phyloP scores from a whole-genome alignment of 2,329 filamentous ascomycete species.

The Sclerotinia borealis region DNA sequence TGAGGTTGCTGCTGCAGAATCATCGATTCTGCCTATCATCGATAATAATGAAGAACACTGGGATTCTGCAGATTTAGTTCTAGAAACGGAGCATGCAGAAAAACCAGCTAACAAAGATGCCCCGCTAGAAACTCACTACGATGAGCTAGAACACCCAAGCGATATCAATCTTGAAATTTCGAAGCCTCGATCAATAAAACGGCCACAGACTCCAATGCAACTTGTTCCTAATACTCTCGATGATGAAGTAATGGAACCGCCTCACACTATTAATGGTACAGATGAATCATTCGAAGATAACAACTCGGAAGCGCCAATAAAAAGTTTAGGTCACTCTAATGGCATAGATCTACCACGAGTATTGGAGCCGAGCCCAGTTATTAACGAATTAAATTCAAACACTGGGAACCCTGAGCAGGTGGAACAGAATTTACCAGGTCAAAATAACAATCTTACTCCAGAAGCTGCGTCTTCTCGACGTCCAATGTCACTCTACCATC shows the following conservation, averaged over 20 bases:
- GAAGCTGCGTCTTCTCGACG: background rate
- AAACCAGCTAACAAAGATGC: background rate
- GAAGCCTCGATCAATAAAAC: background rate
- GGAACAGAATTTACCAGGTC: background rate
- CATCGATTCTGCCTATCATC: background rate
- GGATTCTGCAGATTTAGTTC: background rate
- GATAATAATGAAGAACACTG: background rate
- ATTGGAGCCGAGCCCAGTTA: background rate
- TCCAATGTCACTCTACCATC: background rate
- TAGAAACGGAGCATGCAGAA: background rate
- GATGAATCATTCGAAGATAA: slow-evolving; percentile 13
- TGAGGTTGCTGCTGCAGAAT: background rate
- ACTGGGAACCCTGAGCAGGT: background rate
- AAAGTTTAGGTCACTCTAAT: slow-evolving; percentile 6
- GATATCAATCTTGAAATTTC: background rate
- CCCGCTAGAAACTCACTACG: background rate
- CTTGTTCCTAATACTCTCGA: background rate
- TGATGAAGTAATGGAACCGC: slow-evolving; percentile 8
- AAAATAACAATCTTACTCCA: background rate
- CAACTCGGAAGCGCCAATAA: background rate
- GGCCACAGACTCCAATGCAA: background rate
- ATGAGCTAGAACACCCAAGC: background rate
- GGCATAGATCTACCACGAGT: background rate
- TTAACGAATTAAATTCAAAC: background rate
- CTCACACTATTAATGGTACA: slow-evolving; percentile 11